Percentiles rank a stretch among this genome's conserved stretches.
phyloP scores from a whole-genome alignment of 352 stramenopile genomes.

The Phytophthora agathidicida region DNA sequence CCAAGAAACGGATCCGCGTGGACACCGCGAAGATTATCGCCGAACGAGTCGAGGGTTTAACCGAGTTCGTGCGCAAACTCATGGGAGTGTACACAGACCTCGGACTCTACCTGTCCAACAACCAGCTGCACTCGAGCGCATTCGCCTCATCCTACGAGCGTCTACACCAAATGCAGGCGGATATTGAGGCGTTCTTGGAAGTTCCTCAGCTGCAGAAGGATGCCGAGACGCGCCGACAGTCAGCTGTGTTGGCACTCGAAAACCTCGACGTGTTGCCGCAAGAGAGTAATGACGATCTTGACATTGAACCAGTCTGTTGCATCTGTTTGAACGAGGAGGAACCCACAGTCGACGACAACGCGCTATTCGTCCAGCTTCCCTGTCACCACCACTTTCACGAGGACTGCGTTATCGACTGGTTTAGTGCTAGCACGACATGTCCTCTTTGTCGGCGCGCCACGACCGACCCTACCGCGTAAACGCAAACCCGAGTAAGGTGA shows the following conservation, averaged over 20 bases:
- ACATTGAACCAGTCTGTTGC: conserved; percentile 37
- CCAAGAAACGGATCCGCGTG: conserved; percentile 52
- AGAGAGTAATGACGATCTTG: background rate
- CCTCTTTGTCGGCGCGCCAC: conserved; percentile 54
- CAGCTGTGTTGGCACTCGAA: conserved; percentile 49
- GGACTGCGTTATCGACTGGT: conserved; percentile 74
- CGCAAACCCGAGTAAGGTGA: background rate
- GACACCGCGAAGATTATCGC: conserved; percentile 51
- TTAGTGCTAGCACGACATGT: conserved; percentile 61
- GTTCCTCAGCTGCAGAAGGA: conserved; percentile 52
- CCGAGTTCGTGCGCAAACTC: conserved; percentile 54
- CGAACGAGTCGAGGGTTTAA: conserved; percentile 42
- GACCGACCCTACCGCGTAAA: conserved; percentile 15
- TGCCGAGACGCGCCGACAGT: conserved; percentile 37
- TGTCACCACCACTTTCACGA: conserved; percentile 69
- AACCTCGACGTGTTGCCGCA: conserved; percentile 18
- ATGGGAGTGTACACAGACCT: conserved; percentile 58
- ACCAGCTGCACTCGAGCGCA: conserved; percentile 19
- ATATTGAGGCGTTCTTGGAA: conserved; percentile 50
- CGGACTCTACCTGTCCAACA: conserved; percentile 47
- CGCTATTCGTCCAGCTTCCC: conserved; percentile 43
- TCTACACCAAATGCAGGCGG: conserved; percentile 30
- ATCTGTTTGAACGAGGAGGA: conserved; percentile 53
- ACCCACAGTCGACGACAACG: conserved; percentile 12
- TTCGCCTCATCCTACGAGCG: conserved; percentile 21